Conservation (phyloP, 2,329 filamentous ascomycete genomes). For the Hypoxylon sp. region DNA sequence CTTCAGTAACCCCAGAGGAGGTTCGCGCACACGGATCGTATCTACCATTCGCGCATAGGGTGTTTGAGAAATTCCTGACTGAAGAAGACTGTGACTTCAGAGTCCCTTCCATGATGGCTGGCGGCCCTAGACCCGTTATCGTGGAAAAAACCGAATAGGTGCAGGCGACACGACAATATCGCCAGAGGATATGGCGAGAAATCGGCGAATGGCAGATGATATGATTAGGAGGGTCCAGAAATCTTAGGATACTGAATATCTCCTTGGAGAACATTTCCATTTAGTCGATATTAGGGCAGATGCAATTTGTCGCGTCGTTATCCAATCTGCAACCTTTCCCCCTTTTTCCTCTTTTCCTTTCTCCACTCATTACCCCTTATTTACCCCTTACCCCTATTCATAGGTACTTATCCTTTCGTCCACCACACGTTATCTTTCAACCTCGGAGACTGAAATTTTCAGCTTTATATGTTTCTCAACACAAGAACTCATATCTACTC, state of each 20-base stretch:
- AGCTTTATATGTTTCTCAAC: not conserved
- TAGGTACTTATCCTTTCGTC: not conserved
- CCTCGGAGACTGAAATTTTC: no score
- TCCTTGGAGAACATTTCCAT: not conserved
- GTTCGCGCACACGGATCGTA: not conserved
- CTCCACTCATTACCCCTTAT: not conserved
- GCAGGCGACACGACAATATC: not conserved
- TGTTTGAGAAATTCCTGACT: not conserved
- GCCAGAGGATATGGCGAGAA: not conserved
- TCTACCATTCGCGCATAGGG: not conserved
- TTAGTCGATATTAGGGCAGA: not conserved
- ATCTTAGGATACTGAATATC: not conserved
- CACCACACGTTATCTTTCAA: not conserved
- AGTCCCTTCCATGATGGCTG: not conserved
- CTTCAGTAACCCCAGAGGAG: not conserved
- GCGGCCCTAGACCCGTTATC: not conserved
- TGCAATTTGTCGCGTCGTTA: not conserved
- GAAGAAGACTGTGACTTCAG: not conserved
- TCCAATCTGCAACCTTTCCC: no score
- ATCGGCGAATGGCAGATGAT: not conserved
- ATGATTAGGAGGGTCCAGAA: no score
- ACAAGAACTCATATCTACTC: not conserved
- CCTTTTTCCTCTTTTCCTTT: no score
- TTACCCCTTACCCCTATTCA: not conserved
- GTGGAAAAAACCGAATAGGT: not conserved